Percentiles rank a stretch among this genome's conserved stretches.
Conservation (phyloP, 148 eudicot species). For the Fagopyrum homotropicum region DNA sequence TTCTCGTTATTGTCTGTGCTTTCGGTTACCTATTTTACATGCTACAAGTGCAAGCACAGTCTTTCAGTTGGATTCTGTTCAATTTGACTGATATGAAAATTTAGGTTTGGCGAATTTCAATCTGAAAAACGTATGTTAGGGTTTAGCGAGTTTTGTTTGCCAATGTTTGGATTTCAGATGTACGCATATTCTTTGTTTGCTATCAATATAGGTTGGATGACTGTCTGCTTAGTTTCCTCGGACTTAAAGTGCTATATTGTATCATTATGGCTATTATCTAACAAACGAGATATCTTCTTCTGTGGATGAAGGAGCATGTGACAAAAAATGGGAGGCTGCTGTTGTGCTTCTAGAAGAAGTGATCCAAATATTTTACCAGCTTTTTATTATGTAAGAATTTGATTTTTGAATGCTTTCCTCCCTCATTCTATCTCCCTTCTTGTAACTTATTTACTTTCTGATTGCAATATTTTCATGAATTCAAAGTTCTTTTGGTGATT, state of each 20-base stretch:
- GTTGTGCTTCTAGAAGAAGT: slow-evolving; percentile 47
- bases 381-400: slow-evolving; percentile 47
- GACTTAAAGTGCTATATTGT: background rate
- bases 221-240: no score
- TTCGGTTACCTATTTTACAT: background rate
- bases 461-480: background rate
- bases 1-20: background rate
- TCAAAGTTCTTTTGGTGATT: background rate
- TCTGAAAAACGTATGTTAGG: background rate
- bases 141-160: background rate
- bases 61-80: background rate
- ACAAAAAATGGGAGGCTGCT: slow-evolving; percentile 56
- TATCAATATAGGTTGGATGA: no score
- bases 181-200: no score
- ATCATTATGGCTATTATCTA: background rate
- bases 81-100: background rate
- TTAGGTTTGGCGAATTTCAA: background rate
- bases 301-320: slow-evolving; percentile 25
- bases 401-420: slow-evolving; percentile 4
- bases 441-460: background rate
- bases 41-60: background rate
- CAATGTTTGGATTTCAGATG: background rate
- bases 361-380: slow-evolving; percentile 41
- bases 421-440: background rate
- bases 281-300: slow-evolving; percentile 11